Evolutionary conservation across 1,139 yeast species (phyloP), one percentile per base, ranked within the genome.

Genomic region (Candida pseudoviswanathii): DNA sequence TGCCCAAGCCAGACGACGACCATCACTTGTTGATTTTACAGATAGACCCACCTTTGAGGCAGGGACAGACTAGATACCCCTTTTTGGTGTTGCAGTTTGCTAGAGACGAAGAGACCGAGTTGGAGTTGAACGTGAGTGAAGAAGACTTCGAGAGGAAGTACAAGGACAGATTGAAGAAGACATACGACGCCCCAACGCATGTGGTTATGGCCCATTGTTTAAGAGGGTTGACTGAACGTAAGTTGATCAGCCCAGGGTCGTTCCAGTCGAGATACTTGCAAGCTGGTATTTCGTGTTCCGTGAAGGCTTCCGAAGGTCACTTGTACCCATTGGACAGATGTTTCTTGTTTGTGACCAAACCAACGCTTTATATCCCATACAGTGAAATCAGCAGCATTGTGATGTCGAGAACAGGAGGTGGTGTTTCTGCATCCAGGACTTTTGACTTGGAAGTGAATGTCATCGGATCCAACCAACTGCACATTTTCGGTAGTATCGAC

Each of bases 11-110:
- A 0, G 99, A 95, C 67, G 97, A 91, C 54, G 78, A 89, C 45
- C 96, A 94, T 65, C 96, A 92, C 66, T 77, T 91, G 58, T 78
- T 94, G 61, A 85, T 94, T 11, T 73, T 94, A 52, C 97, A 95
- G 62, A 86, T 95, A 41, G 98, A 94, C 60, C 99, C 99, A 27
- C 99, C 99, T 3, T 76, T 77, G 57, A 73, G 81, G 66, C 81
- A 94, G 71, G 99, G 99, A 50, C 98, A 94, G 72, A 95, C 99
- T 0, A 81, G 97, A 55, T 94, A 94, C 64, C 96, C 97, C 44
- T 95, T 90, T 67, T 74, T 94, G 64, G 95, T 91, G 8, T 72
- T 92, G 67, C 99, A 94, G 70, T 90, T 94, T 65, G 81, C 86
- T 52, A 83, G 85, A 54, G 96, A 90, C 58, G 99, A 94, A 67